A percentile compares a stretch with the other conserved stretches of the same genome.
Evolutionary conservation across 1,284 basidiomycete species (phyloP).

Genomic region (Cryptococcus floricola): DNA sequence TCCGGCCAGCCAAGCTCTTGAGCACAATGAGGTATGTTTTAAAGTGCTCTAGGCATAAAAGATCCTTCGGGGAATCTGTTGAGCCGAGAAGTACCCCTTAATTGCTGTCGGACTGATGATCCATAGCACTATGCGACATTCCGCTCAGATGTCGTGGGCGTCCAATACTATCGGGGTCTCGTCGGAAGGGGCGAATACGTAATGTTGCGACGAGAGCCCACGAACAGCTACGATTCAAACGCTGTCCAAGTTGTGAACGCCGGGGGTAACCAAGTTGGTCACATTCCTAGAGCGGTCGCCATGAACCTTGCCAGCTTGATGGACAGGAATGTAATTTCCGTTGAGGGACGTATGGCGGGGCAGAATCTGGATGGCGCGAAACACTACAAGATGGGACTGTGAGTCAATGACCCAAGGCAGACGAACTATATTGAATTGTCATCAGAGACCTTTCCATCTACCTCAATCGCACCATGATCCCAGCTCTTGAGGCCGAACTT

Average conservation of each 20-base stretch:
- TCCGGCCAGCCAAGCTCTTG: not conserved
- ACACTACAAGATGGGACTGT: conserved; percentile 50
- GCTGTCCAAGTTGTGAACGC: conserved; percentile 64
- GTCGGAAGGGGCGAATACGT: conserved; percentile 76
- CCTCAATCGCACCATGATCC: conserved; percentile 56
- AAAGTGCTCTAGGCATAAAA: too few relatives aligned
- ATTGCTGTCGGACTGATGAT: not conserved
- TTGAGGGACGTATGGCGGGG: conserved; percentile 63
- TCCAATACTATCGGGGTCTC: conserved; percentile 77
- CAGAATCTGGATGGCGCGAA: conserved; percentile 35
- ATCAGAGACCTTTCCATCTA: conserved; percentile 60
- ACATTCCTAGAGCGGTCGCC: conserved; percentile 62
- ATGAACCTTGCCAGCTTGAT: conserved; percentile 64
- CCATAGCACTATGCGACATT: conserved; percentile 61
- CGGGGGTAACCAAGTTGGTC: conserved; percentile 67
- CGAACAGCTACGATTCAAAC: conserved; percentile 64
- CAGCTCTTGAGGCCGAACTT: conserved; percentile 62
- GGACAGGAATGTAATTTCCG: conserved; percentile 59
- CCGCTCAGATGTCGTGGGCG: conserved; percentile 66
- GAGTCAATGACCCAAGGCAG: not conserved
- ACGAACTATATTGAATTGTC: too few relatives aligned
- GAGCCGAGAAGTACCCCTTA: not conserved
- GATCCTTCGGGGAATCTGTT: too few relatives aligned
- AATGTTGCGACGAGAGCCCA: conserved; percentile 63
- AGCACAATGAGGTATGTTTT: not conserved